Evolutionary conservation across 352 stramenopile genomes (phyloP).

Genomic region (Hyphochytrium catenoides): DNA sequence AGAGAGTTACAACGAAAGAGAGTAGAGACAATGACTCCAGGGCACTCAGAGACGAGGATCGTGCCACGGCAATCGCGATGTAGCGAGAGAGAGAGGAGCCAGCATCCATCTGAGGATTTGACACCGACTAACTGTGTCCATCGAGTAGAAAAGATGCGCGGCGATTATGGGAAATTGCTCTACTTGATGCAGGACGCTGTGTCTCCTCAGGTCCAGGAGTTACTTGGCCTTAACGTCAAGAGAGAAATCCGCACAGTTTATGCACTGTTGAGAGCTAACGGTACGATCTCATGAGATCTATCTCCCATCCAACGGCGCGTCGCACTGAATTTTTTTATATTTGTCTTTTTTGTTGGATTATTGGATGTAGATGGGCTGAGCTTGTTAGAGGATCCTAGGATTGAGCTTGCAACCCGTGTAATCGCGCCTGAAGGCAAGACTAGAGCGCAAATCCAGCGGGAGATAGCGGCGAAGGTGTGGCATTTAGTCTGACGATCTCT

Average conservation of each 20-base stretch:
- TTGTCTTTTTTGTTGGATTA: no score
- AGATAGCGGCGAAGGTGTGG: constrained; percentile 83
- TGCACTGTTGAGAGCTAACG: constrained; percentile 45
- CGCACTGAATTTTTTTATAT: no score
- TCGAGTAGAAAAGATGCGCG: constrained; percentile 93
- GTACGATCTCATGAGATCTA: no score
- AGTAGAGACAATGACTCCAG: no score
- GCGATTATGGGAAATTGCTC: constrained; percentile 88
- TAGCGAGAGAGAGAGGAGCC: no score
- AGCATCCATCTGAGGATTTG: no score
- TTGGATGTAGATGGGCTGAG: constrained; percentile 29
- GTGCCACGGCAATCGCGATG: no score
- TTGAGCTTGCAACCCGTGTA: constrained; percentile 80
- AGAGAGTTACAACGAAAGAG: no score
- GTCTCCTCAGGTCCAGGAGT: constrained; percentile 40
- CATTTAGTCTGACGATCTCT: no score
- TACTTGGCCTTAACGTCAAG: constrained; percentile 56
- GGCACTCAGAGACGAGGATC: no score
- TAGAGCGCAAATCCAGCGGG: constrained; percentile 56
- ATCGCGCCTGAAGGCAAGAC: constrained; percentile 71
- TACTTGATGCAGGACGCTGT: constrained; percentile 75
- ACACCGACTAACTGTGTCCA: no score
- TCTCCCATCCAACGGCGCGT: no score
- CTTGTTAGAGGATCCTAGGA: constrained; percentile 55
- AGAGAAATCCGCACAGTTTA: constrained; percentile 68